These are phyloP conservation scores for Penicillium flavigenum DNA, from an alignment of 495 filamentous ascomycete genomes.

Conservation along the genomic window DNA sequence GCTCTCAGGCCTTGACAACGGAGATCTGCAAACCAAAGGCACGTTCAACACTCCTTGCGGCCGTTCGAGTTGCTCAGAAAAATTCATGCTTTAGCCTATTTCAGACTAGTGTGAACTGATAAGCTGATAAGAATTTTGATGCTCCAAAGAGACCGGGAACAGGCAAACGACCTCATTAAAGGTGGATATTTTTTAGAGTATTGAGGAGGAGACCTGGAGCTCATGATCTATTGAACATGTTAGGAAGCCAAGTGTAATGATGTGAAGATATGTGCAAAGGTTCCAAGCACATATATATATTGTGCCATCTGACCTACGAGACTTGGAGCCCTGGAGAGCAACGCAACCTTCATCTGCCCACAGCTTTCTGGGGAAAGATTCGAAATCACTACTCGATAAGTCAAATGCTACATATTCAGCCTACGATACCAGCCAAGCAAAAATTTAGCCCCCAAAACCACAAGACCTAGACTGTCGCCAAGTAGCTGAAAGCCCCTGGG, in stretches of 20 bases:
- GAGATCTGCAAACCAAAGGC: slow-evolving; percentile 6
- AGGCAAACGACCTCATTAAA: neutral
- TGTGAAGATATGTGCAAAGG: neutral
- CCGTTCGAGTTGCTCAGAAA: slow-evolving; percentile 22
- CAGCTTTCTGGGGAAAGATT: neutral
- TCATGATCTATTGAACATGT: neutral
- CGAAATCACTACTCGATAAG: neutral
- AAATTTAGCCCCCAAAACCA: neutral
- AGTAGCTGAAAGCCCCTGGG: slow-evolving; percentile 3
- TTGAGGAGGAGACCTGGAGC: neutral
- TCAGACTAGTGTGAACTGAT: slow-evolving; percentile 23
- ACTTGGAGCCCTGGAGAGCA: neutral
- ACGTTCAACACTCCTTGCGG: slow-evolving; percentile 20
- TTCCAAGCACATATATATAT: neutral
- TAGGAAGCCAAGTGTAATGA: neutral
- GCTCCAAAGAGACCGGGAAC: neutral
- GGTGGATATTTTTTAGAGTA: neutral
- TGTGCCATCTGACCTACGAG: neutral
- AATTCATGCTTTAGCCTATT: slow-evolving; percentile 27
- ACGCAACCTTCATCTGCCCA: neutral
- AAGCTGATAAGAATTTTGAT: slow-evolving; percentile 27
- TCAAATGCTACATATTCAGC: neutral
- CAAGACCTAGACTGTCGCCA: neutral
- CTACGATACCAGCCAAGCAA: neutral
- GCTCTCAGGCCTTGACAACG: slow-evolving; percentile 7